These are phyloP conservation scores for Komagataella mondaviorum DNA, from an alignment of 805 yeast species.

Conservation along the genomic window DNA sequence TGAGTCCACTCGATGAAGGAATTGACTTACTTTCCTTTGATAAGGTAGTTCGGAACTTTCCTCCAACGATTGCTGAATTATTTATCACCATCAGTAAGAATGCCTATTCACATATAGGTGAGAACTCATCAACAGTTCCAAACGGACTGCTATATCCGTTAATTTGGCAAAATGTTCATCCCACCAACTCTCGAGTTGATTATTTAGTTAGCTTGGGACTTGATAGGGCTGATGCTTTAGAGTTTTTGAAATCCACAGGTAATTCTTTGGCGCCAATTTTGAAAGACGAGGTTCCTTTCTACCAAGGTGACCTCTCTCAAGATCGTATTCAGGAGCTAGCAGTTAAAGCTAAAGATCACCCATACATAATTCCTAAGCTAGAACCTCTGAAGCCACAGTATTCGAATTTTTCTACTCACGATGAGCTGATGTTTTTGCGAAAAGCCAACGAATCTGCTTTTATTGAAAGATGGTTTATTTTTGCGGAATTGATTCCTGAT, in stretches of 20 bases:
- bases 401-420: slow-evolving; percentile 20
- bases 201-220: slow-evolving; percentile 19
- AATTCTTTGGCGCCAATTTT: slow-evolving; percentile 10
- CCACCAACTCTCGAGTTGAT: slow-evolving; percentile 20
- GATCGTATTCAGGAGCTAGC: slow-evolving; percentile 18
- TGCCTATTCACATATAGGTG: slow-evolving; percentile 23
- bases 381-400: slow-evolving; percentile 24
- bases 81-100: slow-evolving; percentile 29
- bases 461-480: slow-evolving; percentile 25
- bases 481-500: slow-evolving; percentile 29
- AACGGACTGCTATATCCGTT: slow-evolving; percentile 23
- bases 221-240: slow-evolving; percentile 16
- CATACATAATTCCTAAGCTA: slow-evolving; percentile 13
- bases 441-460: slow-evolving; percentile 21
- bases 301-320: slow-evolving; percentile 12
- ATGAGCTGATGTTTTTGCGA: slow-evolving; percentile 26
- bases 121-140: slow-evolving; percentile 17
- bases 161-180: slow-evolving; percentile 24
- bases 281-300: slow-evolving; percentile 7
- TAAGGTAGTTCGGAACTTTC: slow-evolving; percentile 13
- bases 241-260: slow-evolving; percentile 9
- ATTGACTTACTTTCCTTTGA: slow-evolving; percentile 4
- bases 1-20: slow-evolving; percentile 12
- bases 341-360: slow-evolving; percentile 7
- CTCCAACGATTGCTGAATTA: slow-evolving; percentile 27